These are phyloP conservation scores for Wickerhamomyces sp. DNA, from an alignment of 1,139 yeast genomes.

Conservation along the genomic window DNA sequence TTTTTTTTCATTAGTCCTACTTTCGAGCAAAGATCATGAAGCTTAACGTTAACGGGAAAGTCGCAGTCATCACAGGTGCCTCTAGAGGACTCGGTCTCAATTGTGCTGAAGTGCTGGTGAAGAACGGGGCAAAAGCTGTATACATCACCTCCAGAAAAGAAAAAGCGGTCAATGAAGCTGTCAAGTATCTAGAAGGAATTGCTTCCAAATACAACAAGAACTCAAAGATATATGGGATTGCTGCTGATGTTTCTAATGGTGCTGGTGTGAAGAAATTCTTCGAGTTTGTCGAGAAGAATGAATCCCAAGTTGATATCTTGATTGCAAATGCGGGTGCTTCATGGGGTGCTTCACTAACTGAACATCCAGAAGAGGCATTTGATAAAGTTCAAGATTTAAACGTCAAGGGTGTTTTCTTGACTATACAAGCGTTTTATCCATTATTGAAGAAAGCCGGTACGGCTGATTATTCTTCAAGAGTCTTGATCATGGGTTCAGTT, in stretches of 20 bases:
- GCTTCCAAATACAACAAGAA: slow-evolving; percentile 37
- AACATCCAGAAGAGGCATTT: slow-evolving; percentile 59
- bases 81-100: slow-evolving; percentile 70
- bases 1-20: neutral
- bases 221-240: slow-evolving; percentile 47
- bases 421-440: slow-evolving; percentile 60
- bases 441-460: slow-evolving; percentile 52
- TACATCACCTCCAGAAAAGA: slow-evolving; percentile 65
- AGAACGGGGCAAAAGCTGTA: slow-evolving; percentile 59
- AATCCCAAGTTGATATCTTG: slow-evolving; percentile 50
- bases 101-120: slow-evolving; percentile 62
- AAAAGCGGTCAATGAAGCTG: slow-evolving; percentile 60
- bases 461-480: slow-evolving; percentile 57
- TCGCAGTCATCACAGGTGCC: slow-evolving; percentile 76
- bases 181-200: slow-evolving; percentile 41
- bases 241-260: slow-evolving; percentile 56
- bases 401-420: slow-evolving; percentile 65
- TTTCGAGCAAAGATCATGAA: slow-evolving; percentile 12
- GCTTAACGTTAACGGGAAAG: slow-evolving; percentile 52
- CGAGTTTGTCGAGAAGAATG: slow-evolving; percentile 38
- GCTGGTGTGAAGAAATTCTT: slow-evolving; percentile 45
- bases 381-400: slow-evolving; percentile 63
- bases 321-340: slow-evolving; percentile 80
- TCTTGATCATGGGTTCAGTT: slow-evolving; percentile 64
- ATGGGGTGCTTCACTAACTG: slow-evolving; percentile 67